phyloP scores from a whole-genome alignment of 371 early-diverging fungal genomes.

The Mortierella sp. region DNA sequence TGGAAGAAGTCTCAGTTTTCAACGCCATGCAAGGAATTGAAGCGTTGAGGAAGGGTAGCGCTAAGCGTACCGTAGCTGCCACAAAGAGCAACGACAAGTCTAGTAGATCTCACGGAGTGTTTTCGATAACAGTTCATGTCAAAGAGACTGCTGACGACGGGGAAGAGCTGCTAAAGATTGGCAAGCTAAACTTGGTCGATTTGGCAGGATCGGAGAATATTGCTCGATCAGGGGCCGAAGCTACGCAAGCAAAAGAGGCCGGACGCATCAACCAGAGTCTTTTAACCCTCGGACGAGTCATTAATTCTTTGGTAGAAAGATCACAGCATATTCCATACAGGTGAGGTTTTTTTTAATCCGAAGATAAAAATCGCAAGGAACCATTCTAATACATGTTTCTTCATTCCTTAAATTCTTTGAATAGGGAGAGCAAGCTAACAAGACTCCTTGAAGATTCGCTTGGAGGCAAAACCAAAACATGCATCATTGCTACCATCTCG shows the following conservation, averaged over 20 bases:
- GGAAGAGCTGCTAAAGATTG: slow-evolving; percentile 86
- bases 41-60: slow-evolving; percentile 80
- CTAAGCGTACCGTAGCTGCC: slow-evolving; percentile 85
- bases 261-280: slow-evolving; percentile 93
- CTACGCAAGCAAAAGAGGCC: slow-evolving; percentile 90
- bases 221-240: slow-evolving; percentile 90
- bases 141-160: slow-evolving; percentile 83
- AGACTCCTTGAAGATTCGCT: slow-evolving; percentile 96
- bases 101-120: slow-evolving; percentile 96
- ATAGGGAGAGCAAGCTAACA: slow-evolving; percentile 94
- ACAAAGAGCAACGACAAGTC: slow-evolving; percentile 94
- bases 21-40: slow-evolving; percentile 82
- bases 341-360: slow-evolving; percentile 25
- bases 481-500: slow-evolving; percentile 96
- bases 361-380: neutral
- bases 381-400: neutral
- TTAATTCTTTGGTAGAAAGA: slow-evolving; percentile 87
- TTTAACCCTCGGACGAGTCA: slow-evolving; percentile 93
- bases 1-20: slow-evolving; percentile 81
- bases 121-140: slow-evolving; percentile 89
- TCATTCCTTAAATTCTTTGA: slow-evolving; percentile 24
- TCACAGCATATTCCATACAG: slow-evolving; percentile 92
- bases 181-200: slow-evolving; percentile 97
- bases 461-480: slow-evolving; percentile 93
- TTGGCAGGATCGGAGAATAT: slow-evolving; percentile 98